Evolutionary conservation across 495 filamentous ascomycete genomes (phyloP), one percentile per base, ranked within the genome.

Genomic region (Talaromyces trachyspermus): DNA sequence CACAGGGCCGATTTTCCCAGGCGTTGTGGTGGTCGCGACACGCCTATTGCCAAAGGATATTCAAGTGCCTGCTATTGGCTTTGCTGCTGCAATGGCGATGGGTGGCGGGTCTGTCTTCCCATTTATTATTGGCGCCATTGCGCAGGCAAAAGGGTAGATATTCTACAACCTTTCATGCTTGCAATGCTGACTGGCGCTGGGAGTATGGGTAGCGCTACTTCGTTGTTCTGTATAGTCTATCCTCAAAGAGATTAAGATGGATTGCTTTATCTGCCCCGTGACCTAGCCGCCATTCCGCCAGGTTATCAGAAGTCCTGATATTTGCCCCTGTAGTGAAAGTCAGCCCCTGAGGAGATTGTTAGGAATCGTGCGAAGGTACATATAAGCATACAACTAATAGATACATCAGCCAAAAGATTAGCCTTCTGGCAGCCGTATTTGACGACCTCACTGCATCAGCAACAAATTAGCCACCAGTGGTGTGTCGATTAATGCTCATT

Each of bases 91-190:
- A 0, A 82, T 90, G 64, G 88, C 88, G 2, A 83, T 85, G 1
- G 77, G 77, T 9, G 89, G 89, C 0, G 88, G 85, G 2, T 86
- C 87, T 0, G 60, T 90, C 10, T 78, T 95, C 37, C 89, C 89
- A 1, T 95, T 94, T 57, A 84, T 77, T 0, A 84, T 94, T 1
- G 88, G 88, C 3, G 85, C 85, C 0, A 83, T 92, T 61, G 88
- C 87, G 5, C 82, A 92, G 60, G 77, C 75, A n/a, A 84, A 78
- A 86, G 88, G n/a, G 86, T 92, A 6, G 60, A 80, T 55, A 85
- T 89, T 10, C 54, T 90, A 52, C 86, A 89, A 65, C 87, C 87
- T 14, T 76, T 90, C 51, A 74, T 84, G 47, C 65, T 92, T 58
- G 83, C 76, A 18, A 58, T 90, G 36, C 67, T 88, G 15, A 77